A percentile compares a stretch with the other conserved stretches of the same genome.
Conservation (phyloP, 805 yeast species). For the Saccharomycopsis olivae region DNA sequence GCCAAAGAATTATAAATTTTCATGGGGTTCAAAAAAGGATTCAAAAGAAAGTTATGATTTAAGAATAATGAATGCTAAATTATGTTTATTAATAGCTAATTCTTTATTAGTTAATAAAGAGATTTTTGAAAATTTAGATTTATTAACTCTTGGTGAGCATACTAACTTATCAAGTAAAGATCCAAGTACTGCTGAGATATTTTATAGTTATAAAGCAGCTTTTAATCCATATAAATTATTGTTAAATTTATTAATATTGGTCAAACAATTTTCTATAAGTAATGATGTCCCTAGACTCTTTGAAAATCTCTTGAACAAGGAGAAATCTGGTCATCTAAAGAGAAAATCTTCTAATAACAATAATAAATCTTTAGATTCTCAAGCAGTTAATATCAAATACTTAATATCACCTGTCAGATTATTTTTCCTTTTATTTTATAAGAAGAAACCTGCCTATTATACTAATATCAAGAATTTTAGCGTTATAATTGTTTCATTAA, state of each 20-base stretch:
- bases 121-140: neutral
- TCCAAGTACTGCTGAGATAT: neutral
- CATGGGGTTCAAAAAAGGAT: neutral
- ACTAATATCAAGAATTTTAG: neutral
- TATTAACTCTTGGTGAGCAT: too few relatives aligned
- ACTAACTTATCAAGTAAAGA: neutral
- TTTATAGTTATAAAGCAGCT: neutral
- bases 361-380: neutral
- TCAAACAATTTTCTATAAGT: neutral
- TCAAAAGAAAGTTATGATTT: neutral
- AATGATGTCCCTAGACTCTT: too few relatives aligned
- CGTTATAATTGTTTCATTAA: neutral
- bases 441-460: neutral
- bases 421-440: slow-evolving; percentile 4
- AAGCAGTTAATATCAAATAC: neutral
- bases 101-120: neutral
- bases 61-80: neutral
- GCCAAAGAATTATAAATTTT: neutral
- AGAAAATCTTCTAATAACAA: neutral
- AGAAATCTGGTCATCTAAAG: too few relatives aligned
- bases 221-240: neutral
- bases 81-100: slow-evolving; percentile 1
- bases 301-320: too few relatives aligned
- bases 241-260: neutral
- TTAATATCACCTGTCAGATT: slow-evolving; percentile 8